Evolutionary conservation across 306 rosid species (phyloP).

Genomic region (Vachellia pachyceras): DNA sequence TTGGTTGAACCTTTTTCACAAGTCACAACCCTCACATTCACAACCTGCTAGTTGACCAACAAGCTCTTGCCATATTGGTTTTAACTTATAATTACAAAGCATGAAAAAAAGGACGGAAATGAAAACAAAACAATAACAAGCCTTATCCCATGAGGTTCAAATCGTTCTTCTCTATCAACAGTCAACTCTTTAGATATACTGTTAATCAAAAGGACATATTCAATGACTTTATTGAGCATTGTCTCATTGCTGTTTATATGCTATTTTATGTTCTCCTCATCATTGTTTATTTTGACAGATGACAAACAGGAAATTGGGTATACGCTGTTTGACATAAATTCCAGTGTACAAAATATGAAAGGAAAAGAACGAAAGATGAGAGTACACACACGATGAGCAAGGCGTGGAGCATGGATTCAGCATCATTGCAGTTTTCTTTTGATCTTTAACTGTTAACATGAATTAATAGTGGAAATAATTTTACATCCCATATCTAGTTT

Average conservation of each 20-base stretch:
- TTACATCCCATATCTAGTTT: constrained; percentile 1
- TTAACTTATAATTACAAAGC: neutral
- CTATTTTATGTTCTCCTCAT: no score
- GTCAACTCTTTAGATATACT: no score
- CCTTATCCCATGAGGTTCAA: no score
- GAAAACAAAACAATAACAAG: no score
- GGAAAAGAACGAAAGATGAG: constrained; percentile 26
- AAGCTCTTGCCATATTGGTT: neutral
- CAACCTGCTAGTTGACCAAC: neutral
- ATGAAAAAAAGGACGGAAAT: no score
- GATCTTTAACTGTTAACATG: constrained; percentile 15
- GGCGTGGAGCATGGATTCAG: constrained; percentile 13
- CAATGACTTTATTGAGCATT: no score
- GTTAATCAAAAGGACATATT: no score
- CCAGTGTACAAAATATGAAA: neutral
- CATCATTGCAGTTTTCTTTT: neutral
- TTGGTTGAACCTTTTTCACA: neutral
- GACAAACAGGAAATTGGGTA: neutral
- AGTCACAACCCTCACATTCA: neutral
- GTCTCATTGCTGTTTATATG: no score
- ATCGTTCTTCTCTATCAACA: no score
- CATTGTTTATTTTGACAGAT: no score
- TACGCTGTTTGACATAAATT: constrained; percentile 6
- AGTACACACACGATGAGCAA: neutral
- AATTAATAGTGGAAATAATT: constrained; percentile 17